Evolutionary conservation across 805 yeast genomes (phyloP), one percentile per base, ranked within the genome.

Genomic region (Cyberlindnera samutprakarnensis): DNA sequence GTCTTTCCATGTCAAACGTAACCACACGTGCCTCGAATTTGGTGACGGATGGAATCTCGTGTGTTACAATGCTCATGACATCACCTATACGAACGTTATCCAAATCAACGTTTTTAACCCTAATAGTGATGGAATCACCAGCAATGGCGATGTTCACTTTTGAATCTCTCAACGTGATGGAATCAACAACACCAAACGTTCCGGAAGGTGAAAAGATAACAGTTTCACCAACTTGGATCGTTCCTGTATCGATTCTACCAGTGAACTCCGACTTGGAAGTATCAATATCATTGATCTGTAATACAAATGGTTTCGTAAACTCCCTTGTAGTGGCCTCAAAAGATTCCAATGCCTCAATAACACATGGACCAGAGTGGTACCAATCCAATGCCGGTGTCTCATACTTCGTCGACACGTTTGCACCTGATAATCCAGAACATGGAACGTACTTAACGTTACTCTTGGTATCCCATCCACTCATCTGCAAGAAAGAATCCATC

Each of bases 201-300:
- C 84, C 85, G 58, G 88, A 82, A 67, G 94, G 94, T 63, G 94
- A 87, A 57, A 82, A 80, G 58, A 84, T 69, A 44, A 82, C 88
- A 58, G 82, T 77, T 86, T 82, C 83, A 72, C 92, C 94, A 59
- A 90, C 77, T 76, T 82, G 81, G 70, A 83, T 82, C 49, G 75
- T 68, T 75, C 94, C 94, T 65, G 94, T 83, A 75, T 83, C 92
- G 57, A 83, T 87, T 73, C 92, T 80, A 57, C 94, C 94, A 71
- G 80, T 85, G 67, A 92, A 90, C 72, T 83, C 94, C 57, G 90
- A 79, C 56, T 87, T 88, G 57, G 80, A 78, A 72, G 84, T 7
- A 12, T 39, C 88, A 57, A 83, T 85, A 73, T 83, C 94, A 70
- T 79, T 85, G 62, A 83, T 77, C 59, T 90, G 90, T 64, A 83